Base-by-base conservation (phyloP, 2,329 filamentous ascomycete genomes). In the Colletotrichum lentis region DNA sequence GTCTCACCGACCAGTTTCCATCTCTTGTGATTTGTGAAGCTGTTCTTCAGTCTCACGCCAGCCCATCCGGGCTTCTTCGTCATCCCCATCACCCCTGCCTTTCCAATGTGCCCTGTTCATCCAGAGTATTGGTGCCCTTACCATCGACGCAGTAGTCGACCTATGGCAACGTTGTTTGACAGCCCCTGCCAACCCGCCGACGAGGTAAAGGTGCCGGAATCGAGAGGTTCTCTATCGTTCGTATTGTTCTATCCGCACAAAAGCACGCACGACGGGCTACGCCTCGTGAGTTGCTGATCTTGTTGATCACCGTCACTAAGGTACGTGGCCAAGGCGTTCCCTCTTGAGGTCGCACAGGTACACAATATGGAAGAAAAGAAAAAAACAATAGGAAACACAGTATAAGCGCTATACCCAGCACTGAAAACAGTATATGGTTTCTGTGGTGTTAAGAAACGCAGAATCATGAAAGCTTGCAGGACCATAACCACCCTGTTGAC, bases 21-120 rank as follows among this genome's bases (percentile, higher is more conserved):
- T 20, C 31, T 27, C 27, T 52, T 59, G 46, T 60, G 31, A 24
- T 24, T 35, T 31, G 27, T 39, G 37, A 27, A n/a, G 16, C 18
- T 37, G 62, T 47, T 16, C 16, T 53, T 5, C 56, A 31, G 31
- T 64, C 44, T 39, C 39, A 7, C 43, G 31, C 52, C 31, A 43
- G 39, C 35, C 14, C 20, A 16, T 49, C 35, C 16, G n/a, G 58
- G 27, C 50, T 27, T 46, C 43, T 50, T 55, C 43, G 41, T 50
- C 65, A 50, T 61, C 47, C 35, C 37, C 43, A 49, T 12, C 46
- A 52, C 27, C 56, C 50, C 50, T 69, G 63, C 39, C 52, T 31
- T 39, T 44, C 58, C 27, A 16, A 31, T 22, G 22, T 24, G 50
- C 62, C 49, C 35, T 61, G 20, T 49, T 43, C 43, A 62, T 37